Conservation (phyloP, 208 protist genomes). For the Plasmodiophora brassicae region DNA sequence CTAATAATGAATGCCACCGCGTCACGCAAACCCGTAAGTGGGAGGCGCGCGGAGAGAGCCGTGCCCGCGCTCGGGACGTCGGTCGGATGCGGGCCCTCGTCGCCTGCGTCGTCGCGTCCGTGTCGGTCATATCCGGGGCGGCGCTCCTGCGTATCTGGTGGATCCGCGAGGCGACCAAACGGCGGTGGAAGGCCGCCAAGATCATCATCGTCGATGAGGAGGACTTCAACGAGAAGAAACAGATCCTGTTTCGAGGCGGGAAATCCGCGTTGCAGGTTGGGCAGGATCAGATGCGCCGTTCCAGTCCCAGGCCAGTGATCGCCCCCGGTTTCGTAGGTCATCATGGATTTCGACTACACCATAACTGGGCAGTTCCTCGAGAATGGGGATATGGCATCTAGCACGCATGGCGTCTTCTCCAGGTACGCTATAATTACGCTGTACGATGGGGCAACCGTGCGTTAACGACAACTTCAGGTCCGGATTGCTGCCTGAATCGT, state of each 20-base stretch:
- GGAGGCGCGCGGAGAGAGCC: too few relatives aligned
- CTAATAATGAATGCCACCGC: too few relatives aligned
- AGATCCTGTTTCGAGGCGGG: not conserved
- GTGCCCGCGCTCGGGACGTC: too few relatives aligned
- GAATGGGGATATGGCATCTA: not conserved
- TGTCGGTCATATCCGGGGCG: not conserved
- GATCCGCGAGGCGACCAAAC: not conserved
- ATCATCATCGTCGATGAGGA: conserved; percentile 3
- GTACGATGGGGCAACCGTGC: too few relatives aligned
- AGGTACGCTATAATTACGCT: too few relatives aligned
- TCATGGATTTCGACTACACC: conserved; percentile 26
- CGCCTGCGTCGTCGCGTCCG: not conserved
- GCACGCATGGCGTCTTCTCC: conserved; percentile 1
- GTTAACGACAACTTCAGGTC: too few relatives aligned
- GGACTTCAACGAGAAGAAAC: conserved; percentile 29
- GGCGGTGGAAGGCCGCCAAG: not conserved
- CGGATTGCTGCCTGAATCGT: not conserved
- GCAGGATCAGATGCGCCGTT: too few relatives aligned
- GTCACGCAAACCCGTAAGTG: too few relatives aligned
- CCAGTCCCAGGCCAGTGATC: too few relatives aligned
- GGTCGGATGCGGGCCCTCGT: too few relatives aligned
- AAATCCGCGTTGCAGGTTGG: conserved; percentile 10
- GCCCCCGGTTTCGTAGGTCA: not conserved
- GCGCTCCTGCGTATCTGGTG: not conserved
- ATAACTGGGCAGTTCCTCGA: not conserved